These are phyloP conservation scores for Trametes elegans DNA, from an alignment of 768 basidiomycete genomes.

Conservation along the genomic window DNA sequence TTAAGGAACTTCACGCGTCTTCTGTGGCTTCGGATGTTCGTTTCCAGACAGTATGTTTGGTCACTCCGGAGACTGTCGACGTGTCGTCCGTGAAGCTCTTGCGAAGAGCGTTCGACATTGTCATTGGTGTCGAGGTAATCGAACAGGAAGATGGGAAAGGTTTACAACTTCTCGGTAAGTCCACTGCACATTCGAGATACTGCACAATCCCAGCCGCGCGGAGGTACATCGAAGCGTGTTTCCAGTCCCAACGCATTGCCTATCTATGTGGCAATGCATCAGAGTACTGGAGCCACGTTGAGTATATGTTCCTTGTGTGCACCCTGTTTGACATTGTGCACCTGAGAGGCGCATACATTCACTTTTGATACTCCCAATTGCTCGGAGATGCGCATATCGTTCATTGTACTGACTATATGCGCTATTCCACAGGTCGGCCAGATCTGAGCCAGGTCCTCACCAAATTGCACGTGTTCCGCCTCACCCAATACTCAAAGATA, in stretches of 20 bases:
- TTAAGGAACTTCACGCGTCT: conserved; percentile 72
- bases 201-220: not conserved
- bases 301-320: not conserved
- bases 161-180: conserved; percentile 80
- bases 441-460: conserved; percentile 94
- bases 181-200: not conserved
- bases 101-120: conserved; percentile 75
- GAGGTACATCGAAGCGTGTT: not conserved
- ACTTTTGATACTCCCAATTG: not conserved
- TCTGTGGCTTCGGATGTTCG: conserved; percentile 57
- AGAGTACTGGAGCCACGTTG: not conserved
- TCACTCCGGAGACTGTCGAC: conserved; percentile 92
- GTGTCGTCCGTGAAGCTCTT: conserved; percentile 78
- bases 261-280: too few relatives aligned
- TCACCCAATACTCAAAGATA: conserved; percentile 81
- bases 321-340: not conserved
- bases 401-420: not conserved
- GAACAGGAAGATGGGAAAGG: conserved; percentile 62
- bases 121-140: conserved; percentile 91
- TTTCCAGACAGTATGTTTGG: conserved; percentile 84
- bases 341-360: conserved; percentile 1
- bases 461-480: conserved; percentile 93
- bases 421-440: conserved; percentile 66
- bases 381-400: not conserved
- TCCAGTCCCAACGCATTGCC: not conserved